Percentiles rank a stretch among this genome's conserved stretches.
These are phyloP conservation scores for Agaricus blazei DNA, from an alignment of 768 basidiomycete genomes.

Conservation along the genomic window DNA sequence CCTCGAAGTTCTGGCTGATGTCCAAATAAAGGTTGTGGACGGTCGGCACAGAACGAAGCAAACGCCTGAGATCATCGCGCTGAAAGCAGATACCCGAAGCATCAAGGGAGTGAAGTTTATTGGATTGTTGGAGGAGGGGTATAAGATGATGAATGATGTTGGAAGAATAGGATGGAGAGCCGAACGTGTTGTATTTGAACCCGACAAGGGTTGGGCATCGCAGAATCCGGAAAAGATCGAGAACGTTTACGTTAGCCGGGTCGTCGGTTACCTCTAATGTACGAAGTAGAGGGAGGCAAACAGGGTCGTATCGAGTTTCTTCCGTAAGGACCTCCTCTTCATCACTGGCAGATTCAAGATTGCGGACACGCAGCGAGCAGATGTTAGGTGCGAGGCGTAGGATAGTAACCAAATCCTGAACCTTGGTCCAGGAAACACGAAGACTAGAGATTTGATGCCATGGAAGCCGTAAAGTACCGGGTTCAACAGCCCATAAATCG, in stretches of 20 bases:
- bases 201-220: conserved; percentile 1
- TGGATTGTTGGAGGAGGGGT: background rate
- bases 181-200: conserved; percentile 9
- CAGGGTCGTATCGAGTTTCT: background rate
- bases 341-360: background rate
- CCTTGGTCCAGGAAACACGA: conserved; percentile 2
- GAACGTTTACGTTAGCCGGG: background rate
- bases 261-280: conserved; percentile 6
- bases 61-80: conserved; percentile 1
- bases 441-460: conserved; percentile 2
- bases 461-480: conserved; percentile 2
- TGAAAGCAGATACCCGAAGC: conserved; percentile 9
- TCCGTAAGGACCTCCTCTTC: background rate
- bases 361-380: conserved; percentile 2
- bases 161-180: conserved; percentile 4
- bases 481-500: conserved; percentile 9
- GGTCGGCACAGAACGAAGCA: background rate
- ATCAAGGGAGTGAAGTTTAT: conserved; percentile 2
- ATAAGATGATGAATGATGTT: background rate
- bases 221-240: background rate
- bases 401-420: conserved; percentile 1
- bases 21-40: conserved; percentile 3
- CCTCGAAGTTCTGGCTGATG: background rate
- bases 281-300: conserved; percentile 1
- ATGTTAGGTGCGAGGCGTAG: conserved; percentile 3